phyloP scores from a whole-genome alignment of 352 stramenopile species.

The Phytophthora pseudosyringae region DNA sequence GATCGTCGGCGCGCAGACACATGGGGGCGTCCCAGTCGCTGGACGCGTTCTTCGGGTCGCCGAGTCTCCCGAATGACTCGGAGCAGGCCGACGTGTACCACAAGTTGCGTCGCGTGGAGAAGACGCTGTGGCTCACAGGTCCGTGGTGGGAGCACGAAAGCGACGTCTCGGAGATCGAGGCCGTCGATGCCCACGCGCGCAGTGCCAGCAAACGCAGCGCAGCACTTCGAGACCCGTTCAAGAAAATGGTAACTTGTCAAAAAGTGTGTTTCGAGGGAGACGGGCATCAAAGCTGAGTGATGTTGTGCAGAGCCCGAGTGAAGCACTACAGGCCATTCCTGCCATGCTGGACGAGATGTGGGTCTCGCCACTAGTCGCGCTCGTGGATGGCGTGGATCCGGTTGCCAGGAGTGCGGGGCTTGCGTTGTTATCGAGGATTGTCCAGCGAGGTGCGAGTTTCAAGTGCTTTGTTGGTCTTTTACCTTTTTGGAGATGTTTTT shows the following conservation, averaged over 20 bases:
- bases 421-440: constrained; percentile 57
- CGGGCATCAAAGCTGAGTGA: neutral
- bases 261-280: neutral
- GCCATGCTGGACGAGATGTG: constrained; percentile 68
- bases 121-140: constrained; percentile 43
- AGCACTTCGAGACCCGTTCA: constrained; percentile 30
- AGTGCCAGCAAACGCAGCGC: constrained; percentile 15
- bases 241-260: constrained; percentile 24
- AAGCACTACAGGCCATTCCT: constrained; percentile 60
- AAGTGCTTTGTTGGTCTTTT: neutral
- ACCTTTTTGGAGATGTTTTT: neutral
- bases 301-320: constrained; percentile 40
- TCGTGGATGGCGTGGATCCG: constrained; percentile 57
- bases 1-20: no score
- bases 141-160: constrained; percentile 43
- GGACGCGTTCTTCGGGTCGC: constrained; percentile 52
- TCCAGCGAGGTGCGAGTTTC: constrained; percentile 43
- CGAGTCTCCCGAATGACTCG: constrained; percentile 31
- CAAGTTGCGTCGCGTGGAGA: constrained; percentile 53
- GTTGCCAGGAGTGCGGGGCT: constrained; percentile 55
- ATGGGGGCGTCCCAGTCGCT: constrained; percentile 65
- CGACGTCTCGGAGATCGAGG: constrained; percentile 1
- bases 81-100: constrained; percentile 52
- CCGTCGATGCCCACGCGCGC: neutral
- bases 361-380: constrained; percentile 65